Evolutionary conservation across 2,329 filamentous ascomycete genomes (phyloP).

Genomic region (Phyllosticta citriasiana): DNA sequence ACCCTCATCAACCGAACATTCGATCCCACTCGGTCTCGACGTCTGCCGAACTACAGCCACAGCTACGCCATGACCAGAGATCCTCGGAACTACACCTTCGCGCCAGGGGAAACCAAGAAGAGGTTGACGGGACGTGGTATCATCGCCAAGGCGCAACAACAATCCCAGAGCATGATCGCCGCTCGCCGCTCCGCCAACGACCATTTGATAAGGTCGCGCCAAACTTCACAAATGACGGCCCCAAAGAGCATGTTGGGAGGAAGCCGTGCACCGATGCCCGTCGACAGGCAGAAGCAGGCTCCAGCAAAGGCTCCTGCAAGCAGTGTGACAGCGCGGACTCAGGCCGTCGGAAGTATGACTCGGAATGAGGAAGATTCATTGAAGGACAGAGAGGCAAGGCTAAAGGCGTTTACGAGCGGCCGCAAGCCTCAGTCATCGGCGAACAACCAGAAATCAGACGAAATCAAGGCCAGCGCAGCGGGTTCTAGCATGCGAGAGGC

Average conservation of each 20-base stretch:
- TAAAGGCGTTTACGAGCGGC: constrained; percentile 1
- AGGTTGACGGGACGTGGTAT: constrained; percentile 7
- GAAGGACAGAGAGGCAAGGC: constrained; percentile 2
- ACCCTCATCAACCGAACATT: constrained; percentile 3
- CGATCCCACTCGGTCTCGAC: constrained; percentile 3
- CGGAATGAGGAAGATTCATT: neutral
- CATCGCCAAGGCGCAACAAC: constrained; percentile 7
- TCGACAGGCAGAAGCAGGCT: constrained; percentile 4
- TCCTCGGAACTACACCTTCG: constrained; percentile 6
- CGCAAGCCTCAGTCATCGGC: neutral
- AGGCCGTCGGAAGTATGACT: neutral
- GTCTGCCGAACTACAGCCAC: neutral
- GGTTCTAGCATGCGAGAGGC: neutral
- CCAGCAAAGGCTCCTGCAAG: neutral
- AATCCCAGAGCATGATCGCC: constrained; percentile 1
- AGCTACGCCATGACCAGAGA: neutral
- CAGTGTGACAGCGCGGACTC: neutral
- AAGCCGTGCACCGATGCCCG: constrained; percentile 1
- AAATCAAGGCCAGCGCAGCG: neutral
- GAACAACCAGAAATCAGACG: neutral
- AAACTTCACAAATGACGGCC: neutral
- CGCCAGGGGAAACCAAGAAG: constrained; percentile 7
- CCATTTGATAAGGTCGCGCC: neutral
- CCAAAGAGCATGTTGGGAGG: constrained; percentile 6
- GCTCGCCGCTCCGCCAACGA: neutral